These are phyloP conservation scores for Penicillium coprophilum DNA, from an alignment of 495 filamentous ascomycete species.

Conservation along the genomic window DNA sequence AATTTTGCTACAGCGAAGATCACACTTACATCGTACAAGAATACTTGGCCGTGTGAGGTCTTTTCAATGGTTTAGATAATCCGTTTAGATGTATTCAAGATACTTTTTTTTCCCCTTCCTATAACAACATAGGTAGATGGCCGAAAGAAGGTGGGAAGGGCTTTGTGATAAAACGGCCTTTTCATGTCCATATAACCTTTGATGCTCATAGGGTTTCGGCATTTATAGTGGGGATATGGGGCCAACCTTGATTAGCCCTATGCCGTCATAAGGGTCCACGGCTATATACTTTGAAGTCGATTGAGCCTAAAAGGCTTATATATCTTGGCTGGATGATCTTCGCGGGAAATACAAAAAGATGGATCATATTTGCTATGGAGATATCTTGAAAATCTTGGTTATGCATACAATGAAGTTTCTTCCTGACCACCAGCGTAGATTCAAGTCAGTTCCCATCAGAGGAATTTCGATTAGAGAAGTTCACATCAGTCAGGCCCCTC, in stretches of 20 bases:
- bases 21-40: neutral
- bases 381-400: neutral
- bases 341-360: neutral
- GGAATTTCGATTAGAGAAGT: neutral
- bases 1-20: neutral
- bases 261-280: slow-evolving; percentile 1
- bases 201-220: neutral
- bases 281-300: neutral
- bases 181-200: too few species aligned
- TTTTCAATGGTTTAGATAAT: too few species aligned
- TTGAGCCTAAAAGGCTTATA: neutral
- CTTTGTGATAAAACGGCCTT: too few species aligned
- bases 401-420: neutral
- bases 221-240: neutral
- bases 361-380: neutral
- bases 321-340: neutral
- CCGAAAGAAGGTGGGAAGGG: too few species aligned
- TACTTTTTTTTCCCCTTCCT: too few species aligned
- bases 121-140: too few species aligned
- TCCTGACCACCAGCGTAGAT: neutral
- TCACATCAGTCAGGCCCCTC: neutral
- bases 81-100: too few species aligned
- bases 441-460: neutral
- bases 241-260: neutral
- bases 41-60: too few species aligned